Evolutionary conservation across 768 basidiomycete species (phyloP), one percentile per base, ranked within the genome.

Genomic region (Pleurotus cornucopiae): DNA sequence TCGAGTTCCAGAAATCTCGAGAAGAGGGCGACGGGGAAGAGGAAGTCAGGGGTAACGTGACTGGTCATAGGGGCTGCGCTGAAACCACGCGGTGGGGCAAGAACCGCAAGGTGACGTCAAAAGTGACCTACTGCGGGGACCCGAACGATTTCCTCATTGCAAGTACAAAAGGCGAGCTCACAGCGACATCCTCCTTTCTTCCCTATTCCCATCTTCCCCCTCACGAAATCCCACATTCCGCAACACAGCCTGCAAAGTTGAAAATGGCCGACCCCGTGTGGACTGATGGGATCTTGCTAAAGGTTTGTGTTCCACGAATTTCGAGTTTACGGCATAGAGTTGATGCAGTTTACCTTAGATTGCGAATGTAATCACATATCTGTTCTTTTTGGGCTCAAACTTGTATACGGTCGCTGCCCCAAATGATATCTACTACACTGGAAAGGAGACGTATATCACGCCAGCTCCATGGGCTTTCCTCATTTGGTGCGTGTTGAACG

Each of bases 381-480:
- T 92, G 66, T 67, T 89, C 58, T 93, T 95, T 73, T 76, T 96
- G n/a, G 94, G 91, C 30, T 89, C 88, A 39, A 96, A 96, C 71
- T 79, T 94, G 56, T 95, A 92, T 78, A 88, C 86, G 52, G 80
- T 94, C 58, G 85, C 91, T 5, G 80, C 83, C 2, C 91, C 91
- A 0, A 78, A 81, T 41, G 84, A 81, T 60, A 78, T 84, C 49
- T 91, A 92, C 72, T 83, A 78, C 66, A 70, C 76, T 60, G 85
- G 83, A 45, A 92, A 92, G 68, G 86, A 89, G 62, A 97, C 95
- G 0, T 98, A 94, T 71, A 75, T 98, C 57, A 97, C 94, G 1
- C 96, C 96, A n/a, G 91, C 92, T 21, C 84, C 87, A 23, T 97
- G 90, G 84, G 88, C 91, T 1, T 96, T 94, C 76, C 81, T 88